Conservation (phyloP, 2,329 filamentous ascomycete genomes). For the Pseudofabraea citricarpa region DNA sequence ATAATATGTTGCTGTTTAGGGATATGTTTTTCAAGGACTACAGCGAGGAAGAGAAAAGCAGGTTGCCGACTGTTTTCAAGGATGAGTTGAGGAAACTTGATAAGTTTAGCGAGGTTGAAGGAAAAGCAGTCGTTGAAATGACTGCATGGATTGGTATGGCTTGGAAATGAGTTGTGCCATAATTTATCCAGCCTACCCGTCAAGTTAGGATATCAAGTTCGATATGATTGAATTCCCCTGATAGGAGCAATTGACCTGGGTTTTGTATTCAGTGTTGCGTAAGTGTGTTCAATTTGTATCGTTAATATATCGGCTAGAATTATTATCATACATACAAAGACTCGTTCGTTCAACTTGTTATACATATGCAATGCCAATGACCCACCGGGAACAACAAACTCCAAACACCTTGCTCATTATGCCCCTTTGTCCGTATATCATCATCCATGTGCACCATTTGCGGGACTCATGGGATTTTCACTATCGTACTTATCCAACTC, state of each 20-base stretch:
- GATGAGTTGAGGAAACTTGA: constrained; percentile 10
- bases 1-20: constrained; percentile 13
- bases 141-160: constrained; percentile 9
- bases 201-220: no score
- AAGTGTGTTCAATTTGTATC: no score
- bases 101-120: constrained; percentile 5
- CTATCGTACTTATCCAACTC: constrained; percentile 26
- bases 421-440: constrained; percentile 2
- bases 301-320: no score
- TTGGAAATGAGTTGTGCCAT: constrained; percentile 9
- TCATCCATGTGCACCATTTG: constrained; percentile 13
- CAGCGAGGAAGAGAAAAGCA: constrained; percentile 11
- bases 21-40: constrained; percentile 14
- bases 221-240: no score
- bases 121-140: constrained; percentile 7
- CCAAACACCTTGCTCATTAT: neutral
- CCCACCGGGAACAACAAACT: neutral
- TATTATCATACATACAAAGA: neutral
- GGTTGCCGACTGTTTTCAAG: constrained; percentile 3
- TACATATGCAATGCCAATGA: neutral
- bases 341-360: neutral
- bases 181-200: no score
- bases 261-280: no score
- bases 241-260: no score
- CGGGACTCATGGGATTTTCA: constrained; percentile 11